A percentile compares a stretch with the other conserved stretches of the same genome.
phyloP scores from a whole-genome alignment of 1,284 basidiomycete species.

The Apiotrichum sp. region DNA sequence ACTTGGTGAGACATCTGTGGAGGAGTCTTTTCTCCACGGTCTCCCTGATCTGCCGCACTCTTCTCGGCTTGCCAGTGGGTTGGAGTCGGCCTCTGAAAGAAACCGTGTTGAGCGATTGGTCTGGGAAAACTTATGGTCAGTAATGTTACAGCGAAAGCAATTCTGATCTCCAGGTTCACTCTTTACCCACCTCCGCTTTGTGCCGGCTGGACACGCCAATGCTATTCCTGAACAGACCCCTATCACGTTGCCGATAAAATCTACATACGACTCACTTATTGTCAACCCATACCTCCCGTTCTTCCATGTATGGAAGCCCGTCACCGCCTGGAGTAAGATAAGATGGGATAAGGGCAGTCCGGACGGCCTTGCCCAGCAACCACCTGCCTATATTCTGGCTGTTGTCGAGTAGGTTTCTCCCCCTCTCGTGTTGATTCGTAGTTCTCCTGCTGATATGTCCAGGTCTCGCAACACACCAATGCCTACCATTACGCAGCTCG shows the following conservation, averaged over 20 bases:
- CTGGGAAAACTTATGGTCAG: slow-evolving; percentile 27
- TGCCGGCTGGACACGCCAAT: slow-evolving; percentile 57
- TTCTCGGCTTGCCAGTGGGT: slow-evolving; percentile 5
- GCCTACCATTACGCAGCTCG: slow-evolving; percentile 37
- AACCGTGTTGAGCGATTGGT: slow-evolving; percentile 7
- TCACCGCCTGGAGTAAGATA: slow-evolving; percentile 56
- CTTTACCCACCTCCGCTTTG: slow-evolving; percentile 67
- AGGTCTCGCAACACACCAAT: slow-evolving; percentile 40
- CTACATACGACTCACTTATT: slow-evolving; percentile 21
- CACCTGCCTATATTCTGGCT: slow-evolving; percentile 80
- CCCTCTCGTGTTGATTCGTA: slow-evolving; percentile 6
- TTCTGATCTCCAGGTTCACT: slow-evolving; percentile 53
- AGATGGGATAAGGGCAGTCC: slow-evolving; percentile 43
- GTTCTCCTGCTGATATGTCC: not conserved
- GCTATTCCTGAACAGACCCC: slow-evolving; percentile 15
- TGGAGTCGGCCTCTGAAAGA: not conserved
- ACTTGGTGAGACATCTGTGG: not conserved
- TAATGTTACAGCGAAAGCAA: no score
- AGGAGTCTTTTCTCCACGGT: not conserved
- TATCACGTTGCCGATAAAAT: not conserved
- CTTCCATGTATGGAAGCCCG: slow-evolving; percentile 88
- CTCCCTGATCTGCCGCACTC: slow-evolving; percentile 5
- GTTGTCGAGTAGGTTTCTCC: slow-evolving; percentile 65
- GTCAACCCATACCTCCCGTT: slow-evolving; percentile 72
- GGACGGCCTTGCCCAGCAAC: slow-evolving; percentile 52